Evolutionary conservation across 2,329 filamentous ascomycete species (phyloP).

Genomic region (Exophiala aquamarina): DNA sequence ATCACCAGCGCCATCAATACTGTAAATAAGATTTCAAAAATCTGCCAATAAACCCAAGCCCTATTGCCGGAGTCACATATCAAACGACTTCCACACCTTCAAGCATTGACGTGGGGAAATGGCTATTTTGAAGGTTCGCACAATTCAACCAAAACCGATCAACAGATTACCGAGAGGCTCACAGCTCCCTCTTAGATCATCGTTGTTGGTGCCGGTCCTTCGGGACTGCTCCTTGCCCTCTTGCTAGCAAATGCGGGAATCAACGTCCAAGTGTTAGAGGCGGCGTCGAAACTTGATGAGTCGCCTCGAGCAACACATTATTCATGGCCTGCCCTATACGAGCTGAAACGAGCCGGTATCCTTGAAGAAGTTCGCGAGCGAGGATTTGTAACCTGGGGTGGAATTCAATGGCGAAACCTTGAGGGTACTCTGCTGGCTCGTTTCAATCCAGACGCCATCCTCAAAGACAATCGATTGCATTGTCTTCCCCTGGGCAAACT

Average conservation of each 20-base stretch:
- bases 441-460: slow-evolving; percentile 11
- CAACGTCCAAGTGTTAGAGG: slow-evolving; percentile 48
- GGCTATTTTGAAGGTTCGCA: no score
- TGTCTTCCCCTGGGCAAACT: slow-evolving; percentile 46
- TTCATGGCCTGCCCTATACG: slow-evolving; percentile 57
- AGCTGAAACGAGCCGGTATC: slow-evolving; percentile 60
- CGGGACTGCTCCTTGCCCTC: slow-evolving; percentile 32
- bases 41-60: no score
- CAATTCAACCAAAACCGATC: no score
- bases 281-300: slow-evolving; percentile 53
- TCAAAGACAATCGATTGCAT: slow-evolving; percentile 38
- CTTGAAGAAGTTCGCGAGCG: slow-evolving; percentile 50
- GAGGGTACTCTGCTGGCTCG: slow-evolving; percentile 35
- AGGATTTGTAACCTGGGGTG: slow-evolving; percentile 41
- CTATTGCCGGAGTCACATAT: no score
- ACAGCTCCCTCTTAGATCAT: not conserved
- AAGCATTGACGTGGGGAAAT: no score
- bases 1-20: no score
- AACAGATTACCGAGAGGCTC: no score
- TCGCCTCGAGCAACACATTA: slow-evolving; percentile 65
- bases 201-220: slow-evolving; percentile 34
- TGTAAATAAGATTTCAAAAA: no score
- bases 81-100: no score
- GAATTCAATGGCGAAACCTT: slow-evolving; percentile 46
- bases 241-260: slow-evolving; percentile 33